These are phyloP conservation scores for Syzygium aqueum DNA, from an alignment of 345 rosid species.

Conservation along the genomic window DNA sequence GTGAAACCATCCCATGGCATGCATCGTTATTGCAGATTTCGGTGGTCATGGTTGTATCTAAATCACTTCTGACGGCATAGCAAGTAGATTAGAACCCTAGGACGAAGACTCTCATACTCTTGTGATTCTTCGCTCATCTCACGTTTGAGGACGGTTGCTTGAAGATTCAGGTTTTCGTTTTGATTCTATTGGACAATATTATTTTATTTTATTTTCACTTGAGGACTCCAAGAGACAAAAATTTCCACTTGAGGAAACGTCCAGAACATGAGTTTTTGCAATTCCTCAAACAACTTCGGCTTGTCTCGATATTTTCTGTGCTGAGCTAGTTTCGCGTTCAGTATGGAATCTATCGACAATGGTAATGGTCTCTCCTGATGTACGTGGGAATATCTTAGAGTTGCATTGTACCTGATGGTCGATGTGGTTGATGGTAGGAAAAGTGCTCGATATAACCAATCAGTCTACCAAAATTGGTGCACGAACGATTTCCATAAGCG, in stretches of 20 bases:
- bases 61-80: too few species aligned
- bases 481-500: constrained; percentile 7
- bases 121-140: too few species aligned
- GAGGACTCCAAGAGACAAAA: neutral
- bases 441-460: neutral
- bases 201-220: neutral
- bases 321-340: neutral
- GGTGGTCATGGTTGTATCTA: too few species aligned
- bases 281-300: neutral
- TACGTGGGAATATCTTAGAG: neutral
- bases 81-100: too few species aligned
- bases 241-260: neutral
- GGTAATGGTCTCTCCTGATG: neutral
- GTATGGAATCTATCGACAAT: neutral
- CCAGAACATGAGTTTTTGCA: too few species aligned
- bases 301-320: neutral
- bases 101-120: too few species aligned
- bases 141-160: too few species aligned
- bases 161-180: too few species aligned
- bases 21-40: too few species aligned
- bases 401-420: neutral
- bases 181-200: too few species aligned
- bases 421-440: neutral
- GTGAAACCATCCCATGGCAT: too few species aligned
- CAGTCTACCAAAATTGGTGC: constrained; percentile 19